A percentile compares a stretch with the other conserved stretches of the same genome.
These are phyloP conservation scores for Conringia planisiliqua DNA, from an alignment of 345 rosid species.

Conservation along the genomic window DNA sequence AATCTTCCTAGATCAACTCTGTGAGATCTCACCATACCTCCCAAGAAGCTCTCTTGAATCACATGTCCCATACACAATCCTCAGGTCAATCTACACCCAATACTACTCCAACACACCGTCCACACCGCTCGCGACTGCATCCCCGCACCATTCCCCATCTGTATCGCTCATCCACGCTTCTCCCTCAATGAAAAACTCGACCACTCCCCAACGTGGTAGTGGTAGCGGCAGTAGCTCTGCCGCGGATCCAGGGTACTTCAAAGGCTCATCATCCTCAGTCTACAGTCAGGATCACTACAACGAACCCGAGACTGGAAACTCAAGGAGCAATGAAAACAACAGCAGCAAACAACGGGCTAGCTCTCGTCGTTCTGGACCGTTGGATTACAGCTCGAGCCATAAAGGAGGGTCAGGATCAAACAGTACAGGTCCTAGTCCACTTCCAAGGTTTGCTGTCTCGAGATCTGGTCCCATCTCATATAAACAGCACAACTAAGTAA, in stretches of 20 bases:
- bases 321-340: conserved; percentile 41
- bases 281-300: conserved; percentile 58
- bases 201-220: conserved; percentile 67
- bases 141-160: conserved; percentile 78
- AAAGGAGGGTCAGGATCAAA: conserved; percentile 75
- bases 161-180: conserved; percentile 66
- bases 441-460: conserved; percentile 92
- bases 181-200: conserved; percentile 63
- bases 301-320: conserved; percentile 48
- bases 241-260: conserved; percentile 65
- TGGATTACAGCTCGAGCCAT: conserved; percentile 83
- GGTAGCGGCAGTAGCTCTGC: conserved; percentile 27
- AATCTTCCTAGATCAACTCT: conserved; percentile 92
- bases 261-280: conserved; percentile 65
- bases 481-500: conserved; percentile 50
- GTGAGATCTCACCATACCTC: conserved; percentile 87
- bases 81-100: conserved; percentile 85
- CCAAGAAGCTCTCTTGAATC: conserved; percentile 88
- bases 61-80: conserved; percentile 75
- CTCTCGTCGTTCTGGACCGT: conserved; percentile 86
- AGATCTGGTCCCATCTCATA: conserved; percentile 93
- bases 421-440: conserved; percentile 78
- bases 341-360: conserved; percentile 44
- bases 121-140: conserved; percentile 37
- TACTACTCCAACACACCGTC: conserved; percentile 76